Percentiles rank a stretch among this genome's conserved stretches.
Conservation (phyloP, 2,329 filamentous ascomycete genomes). For the Nannizziopsis barbatae region DNA sequence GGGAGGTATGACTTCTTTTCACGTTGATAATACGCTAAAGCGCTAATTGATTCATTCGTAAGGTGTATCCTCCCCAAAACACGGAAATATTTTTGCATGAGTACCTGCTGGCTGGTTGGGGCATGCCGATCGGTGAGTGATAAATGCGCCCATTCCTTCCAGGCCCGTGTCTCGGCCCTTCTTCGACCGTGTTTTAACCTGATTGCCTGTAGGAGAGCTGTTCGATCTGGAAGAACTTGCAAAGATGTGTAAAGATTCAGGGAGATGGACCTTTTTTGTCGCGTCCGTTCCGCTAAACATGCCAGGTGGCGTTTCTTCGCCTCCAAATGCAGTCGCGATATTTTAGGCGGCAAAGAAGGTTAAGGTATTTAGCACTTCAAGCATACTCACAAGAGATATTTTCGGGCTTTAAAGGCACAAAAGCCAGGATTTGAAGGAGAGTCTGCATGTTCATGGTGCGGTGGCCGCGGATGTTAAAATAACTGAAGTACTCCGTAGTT, state of each 20-base stretch:
- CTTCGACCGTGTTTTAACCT: slow-evolving; percentile 22
- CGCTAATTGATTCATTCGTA: too few species aligned
- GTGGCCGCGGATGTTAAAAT: too few species aligned
- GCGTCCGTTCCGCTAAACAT: slow-evolving; percentile 41
- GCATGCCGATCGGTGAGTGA: slow-evolving; percentile 35
- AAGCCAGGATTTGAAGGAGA: too few species aligned
- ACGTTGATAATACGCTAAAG: too few species aligned
- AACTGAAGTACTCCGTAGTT: too few species aligned
- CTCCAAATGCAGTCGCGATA: slow-evolving; percentile 37
- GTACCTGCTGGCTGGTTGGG: slow-evolving; percentile 43
- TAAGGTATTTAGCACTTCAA: background rate
- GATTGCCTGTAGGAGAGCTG: slow-evolving; percentile 28
- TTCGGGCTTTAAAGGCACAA: too few species aligned
- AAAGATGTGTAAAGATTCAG: slow-evolving; percentile 24
- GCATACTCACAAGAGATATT: too few species aligned
- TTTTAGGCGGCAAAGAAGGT: slow-evolving; percentile 24
- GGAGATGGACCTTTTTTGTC: slow-evolving; percentile 42
- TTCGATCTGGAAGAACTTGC: slow-evolving; percentile 38
- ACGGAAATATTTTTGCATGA: slow-evolving; percentile 36
- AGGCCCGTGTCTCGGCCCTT: background rate
- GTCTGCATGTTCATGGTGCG: too few species aligned
- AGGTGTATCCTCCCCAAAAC: slow-evolving; percentile 35
- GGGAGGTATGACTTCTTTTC: slow-evolving; percentile 36
- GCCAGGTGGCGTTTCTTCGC: slow-evolving; percentile 38
- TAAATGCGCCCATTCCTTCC: background rate